Percentiles rank a stretch among this genome's conserved stretches.
Evolutionary conservation across 129 eudicot species (phyloP).

Genomic region (Flaveria bidentis): DNA sequence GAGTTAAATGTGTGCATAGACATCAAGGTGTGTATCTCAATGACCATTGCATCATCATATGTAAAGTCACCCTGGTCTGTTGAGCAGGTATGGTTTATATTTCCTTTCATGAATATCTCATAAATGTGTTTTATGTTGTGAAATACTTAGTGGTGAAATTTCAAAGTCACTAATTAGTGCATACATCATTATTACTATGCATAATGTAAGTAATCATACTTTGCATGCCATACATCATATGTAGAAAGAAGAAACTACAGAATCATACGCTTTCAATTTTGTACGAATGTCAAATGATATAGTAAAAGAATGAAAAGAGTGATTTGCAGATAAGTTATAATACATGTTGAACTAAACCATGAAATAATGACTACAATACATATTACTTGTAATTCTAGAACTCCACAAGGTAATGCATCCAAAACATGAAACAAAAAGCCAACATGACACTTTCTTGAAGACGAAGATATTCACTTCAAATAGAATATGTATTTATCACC

Average conservation of each 20-base stretch:
- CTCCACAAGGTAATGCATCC: neutral
- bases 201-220: neutral
- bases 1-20: neutral
- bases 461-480: neutral
- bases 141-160: neutral
- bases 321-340: neutral
- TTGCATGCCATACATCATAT: neutral
- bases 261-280: neutral
- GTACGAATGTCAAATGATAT: neutral
- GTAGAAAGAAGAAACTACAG: neutral
- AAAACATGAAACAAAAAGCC: conserved; percentile 1
- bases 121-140: neutral
- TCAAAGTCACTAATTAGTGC: neutral
- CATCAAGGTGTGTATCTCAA: neutral
- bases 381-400: neutral
- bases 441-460: neutral
- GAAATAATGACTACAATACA: neutral
- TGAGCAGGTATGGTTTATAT: neutral
- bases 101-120: neutral
- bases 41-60: neutral
- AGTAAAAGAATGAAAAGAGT: neutral
- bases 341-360: neutral
- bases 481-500: neutral
- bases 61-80: neutral
- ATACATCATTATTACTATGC: neutral